Base-by-base conservation (phyloP, 306 rosid genomes). In the Dicorynia guianensis region DNA sequence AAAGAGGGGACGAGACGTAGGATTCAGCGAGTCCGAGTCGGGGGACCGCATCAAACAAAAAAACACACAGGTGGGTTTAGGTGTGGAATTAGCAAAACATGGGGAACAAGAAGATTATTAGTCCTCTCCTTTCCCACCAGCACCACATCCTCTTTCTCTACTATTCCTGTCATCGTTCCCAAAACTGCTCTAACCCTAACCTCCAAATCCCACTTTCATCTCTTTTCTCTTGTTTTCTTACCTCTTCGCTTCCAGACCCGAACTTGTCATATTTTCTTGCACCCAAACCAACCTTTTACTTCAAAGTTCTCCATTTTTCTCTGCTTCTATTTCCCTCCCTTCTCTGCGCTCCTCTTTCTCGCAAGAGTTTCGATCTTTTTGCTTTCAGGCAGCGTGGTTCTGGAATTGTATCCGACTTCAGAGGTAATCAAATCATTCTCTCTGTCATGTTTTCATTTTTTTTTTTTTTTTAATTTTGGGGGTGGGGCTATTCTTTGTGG, bases 31-130 rank as follows among this genome's bases (percentile, higher is more conserved):
- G 80, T 86, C 54, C 75, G 64, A 71, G 77, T 79, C 76, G 79
- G 54, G 76, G 44, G 75, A 70, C 64, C 48, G 64, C 63, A 70
- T 70, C 63, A 59, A 77, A 49, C 47, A 74, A 80, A 77, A 65
- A 69, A 78, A 74, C 74, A 70, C 69, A 81, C 81, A 67, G 65
- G 53, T 61, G 71, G 78, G 73, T 49, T 75, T 69, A 67, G 85
- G 85, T 30, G 85, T 84, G 87, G 91, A 76, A 85, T 89, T 87
- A 82, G 88, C 88, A 73, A 84, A 87, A 89, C 74, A 87, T 86
- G 93, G 93, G 85, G 91, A 85, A 82, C 86, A 49, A 78, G 88
- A 65, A 68, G 87, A 79, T 76, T 80, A 85, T 83, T 87, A 82
- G 81, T 78, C 76, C 70, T 74, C 87, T 85, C 46, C 84, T 72